A percentile compares a stretch with the other conserved stretches of the same genome.
Conservation (phyloP, 2,329 filamentous ascomycete species). For the Phyllosticta capitalensis region DNA sequence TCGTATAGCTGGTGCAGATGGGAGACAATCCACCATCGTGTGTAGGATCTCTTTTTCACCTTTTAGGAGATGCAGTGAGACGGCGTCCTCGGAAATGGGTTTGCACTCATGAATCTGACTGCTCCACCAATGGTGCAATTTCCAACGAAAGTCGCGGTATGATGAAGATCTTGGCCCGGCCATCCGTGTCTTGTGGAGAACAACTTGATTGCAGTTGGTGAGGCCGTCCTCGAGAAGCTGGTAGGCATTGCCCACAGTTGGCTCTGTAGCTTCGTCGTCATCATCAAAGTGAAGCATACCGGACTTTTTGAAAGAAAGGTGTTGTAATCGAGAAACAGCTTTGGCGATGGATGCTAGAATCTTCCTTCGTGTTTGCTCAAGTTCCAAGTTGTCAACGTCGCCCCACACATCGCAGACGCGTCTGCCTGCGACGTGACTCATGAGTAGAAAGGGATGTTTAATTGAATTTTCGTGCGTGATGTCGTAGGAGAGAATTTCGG, state of each 20-base stretch:
- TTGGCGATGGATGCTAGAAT: neutral
- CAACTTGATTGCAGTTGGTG: neutral
- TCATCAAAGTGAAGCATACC: conserved; percentile 12
- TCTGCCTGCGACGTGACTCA: conserved; percentile 14
- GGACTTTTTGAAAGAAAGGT: conserved; percentile 12
- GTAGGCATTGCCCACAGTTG: neutral
- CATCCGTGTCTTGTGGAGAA: no score
- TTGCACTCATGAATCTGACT: neutral
- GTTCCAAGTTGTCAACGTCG: neutral
- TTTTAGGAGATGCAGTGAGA: neutral
- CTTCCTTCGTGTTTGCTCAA: neutral
- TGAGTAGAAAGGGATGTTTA: conserved; percentile 16
- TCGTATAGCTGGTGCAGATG: neutral
- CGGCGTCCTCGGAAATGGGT: neutral
- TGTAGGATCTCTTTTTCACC: neutral
- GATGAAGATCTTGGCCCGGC: neutral
- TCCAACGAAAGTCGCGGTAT: neutral
- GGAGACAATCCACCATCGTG: neutral
- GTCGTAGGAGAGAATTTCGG: conserved; percentile 14
- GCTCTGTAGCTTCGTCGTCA: neutral
- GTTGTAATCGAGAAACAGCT: conserved; percentile 9
- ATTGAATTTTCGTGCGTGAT: conserved; percentile 12
- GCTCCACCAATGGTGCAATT: neutral
- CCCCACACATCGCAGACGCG: conserved; percentile 14
- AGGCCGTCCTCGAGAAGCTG: neutral